Evolutionary conservation across 208 protist genomes (phyloP).

Genomic region (Polymyxa betae): DNA sequence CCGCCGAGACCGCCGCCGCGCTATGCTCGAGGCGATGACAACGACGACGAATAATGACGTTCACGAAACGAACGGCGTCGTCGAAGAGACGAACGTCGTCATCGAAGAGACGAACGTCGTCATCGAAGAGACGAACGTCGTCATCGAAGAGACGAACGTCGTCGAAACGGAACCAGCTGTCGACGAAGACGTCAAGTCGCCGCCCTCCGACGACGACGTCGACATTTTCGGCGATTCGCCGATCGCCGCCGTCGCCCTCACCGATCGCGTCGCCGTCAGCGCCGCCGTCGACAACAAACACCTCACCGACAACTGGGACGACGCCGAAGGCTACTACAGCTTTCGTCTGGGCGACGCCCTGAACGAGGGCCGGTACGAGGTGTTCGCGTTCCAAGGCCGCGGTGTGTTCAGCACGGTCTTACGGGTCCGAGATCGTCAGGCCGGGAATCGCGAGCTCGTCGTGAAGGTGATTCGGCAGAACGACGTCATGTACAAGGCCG

Average conservation of each 20-base stretch:
- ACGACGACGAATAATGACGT: too few relatives aligned
- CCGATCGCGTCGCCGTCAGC: not conserved
- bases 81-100: too few relatives aligned
- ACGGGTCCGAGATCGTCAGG: constrained; percentile 66
- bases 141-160: not conserved
- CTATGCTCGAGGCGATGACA: not conserved
- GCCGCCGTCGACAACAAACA: constrained; percentile 29
- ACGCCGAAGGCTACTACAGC: constrained; percentile 79
- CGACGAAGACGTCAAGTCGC: not conserved
- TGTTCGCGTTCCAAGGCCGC: constrained; percentile 68
- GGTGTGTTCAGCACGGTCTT: constrained; percentile 81
- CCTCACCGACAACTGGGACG: constrained; percentile 75
- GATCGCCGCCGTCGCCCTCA: not conserved
- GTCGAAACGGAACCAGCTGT: not conserved
- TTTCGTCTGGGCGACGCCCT: constrained; percentile 73
- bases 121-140: not conserved
- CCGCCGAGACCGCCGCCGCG: not conserved
- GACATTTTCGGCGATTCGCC: not conserved
- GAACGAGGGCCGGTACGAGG: constrained; percentile 71
- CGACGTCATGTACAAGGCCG: constrained; percentile 76
- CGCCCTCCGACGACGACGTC: not conserved
- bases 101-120: not conserved
- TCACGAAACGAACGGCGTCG: too few relatives aligned
- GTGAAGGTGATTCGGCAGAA: constrained; percentile 82
- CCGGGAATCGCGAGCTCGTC: constrained; percentile 70